A percentile compares a stretch with the other conserved stretches of the same genome.
Evolutionary conservation across 306 rosid species (phyloP).

Genomic region (Vicia sativa): DNA sequence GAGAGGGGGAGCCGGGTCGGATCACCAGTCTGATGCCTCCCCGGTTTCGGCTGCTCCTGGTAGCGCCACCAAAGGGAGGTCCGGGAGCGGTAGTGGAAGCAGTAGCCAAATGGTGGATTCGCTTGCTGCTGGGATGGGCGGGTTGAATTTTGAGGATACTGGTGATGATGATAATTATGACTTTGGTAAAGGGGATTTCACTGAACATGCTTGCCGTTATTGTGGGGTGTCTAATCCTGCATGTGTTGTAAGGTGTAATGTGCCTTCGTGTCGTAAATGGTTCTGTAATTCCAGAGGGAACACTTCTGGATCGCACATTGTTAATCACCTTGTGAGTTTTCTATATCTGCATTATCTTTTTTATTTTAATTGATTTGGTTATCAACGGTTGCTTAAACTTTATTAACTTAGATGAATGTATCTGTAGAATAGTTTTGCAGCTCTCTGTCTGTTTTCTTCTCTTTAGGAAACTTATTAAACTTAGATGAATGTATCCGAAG

Average conservation of each 20-base stretch:
- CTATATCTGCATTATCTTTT: background rate
- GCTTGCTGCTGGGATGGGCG: conserved; percentile 84
- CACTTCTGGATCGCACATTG: conserved; percentile 97
- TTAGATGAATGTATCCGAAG: background rate
- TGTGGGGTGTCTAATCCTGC: conserved; percentile 98
- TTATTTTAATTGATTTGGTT: background rate
- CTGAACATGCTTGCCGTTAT: conserved; percentile 95
- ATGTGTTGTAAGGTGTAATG: conserved; percentile 97
- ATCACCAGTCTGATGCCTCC: conserved; percentile 91
- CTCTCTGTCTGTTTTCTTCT: background rate
- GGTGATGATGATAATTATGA: conserved; percentile 88
- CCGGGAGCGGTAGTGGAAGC: conserved; percentile 58
- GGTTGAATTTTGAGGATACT: conserved; percentile 90
- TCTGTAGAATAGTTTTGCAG: background rate
- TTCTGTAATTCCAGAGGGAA: conserved; percentile 97
- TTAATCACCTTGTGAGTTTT: conserved; percentile 88
- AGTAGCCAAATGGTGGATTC: conserved; percentile 74
- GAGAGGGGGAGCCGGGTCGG: conserved; percentile 58
- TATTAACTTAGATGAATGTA: background rate
- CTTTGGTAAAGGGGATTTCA: conserved; percentile 88
- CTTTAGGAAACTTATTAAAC: background rate
- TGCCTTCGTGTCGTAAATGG: conserved; percentile 98
- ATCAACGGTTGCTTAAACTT: conserved; percentile 10
- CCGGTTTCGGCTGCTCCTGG: conserved; percentile 83
- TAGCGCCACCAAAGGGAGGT: conserved; percentile 66